Percentiles rank a stretch among this genome's conserved stretches.
These are phyloP conservation scores for Lecanicillium sp. DNA, from an alignment of 2,329 filamentous ascomycete species.

Conservation along the genomic window DNA sequence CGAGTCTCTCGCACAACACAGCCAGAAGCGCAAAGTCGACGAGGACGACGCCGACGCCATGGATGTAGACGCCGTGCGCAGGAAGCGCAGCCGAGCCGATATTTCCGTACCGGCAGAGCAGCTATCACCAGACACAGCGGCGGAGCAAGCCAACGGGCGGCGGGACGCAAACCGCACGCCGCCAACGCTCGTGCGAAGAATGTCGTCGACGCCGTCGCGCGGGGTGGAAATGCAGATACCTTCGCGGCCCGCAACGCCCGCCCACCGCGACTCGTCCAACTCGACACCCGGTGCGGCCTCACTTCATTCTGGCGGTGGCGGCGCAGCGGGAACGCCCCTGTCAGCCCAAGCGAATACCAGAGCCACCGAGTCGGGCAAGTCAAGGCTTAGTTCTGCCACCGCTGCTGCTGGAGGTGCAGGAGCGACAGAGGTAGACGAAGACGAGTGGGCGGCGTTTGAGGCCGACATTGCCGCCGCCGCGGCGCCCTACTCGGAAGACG, in stretches of 20 bases:
- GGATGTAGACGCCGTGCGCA: constrained; percentile 27
- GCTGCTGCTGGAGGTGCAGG: constrained; percentile 4
- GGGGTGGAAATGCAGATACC: constrained; percentile 57
- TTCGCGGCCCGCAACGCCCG: constrained; percentile 55
- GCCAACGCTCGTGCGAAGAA: constrained; percentile 35
- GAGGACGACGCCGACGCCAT: constrained; percentile 26
- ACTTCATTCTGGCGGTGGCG: constrained; percentile 22
- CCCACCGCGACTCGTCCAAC: constrained; percentile 31
- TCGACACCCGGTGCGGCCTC: constrained; percentile 29
- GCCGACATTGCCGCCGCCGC: constrained; percentile 59
- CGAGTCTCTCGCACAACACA: constrained; percentile 9
- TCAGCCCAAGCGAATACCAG: constrained; percentile 17
- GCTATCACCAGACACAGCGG: background rate
- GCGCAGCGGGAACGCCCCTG: constrained; percentile 9
- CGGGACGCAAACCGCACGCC: constrained; percentile 27
- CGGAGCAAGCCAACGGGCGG: constrained; percentile 2
- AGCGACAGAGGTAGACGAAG: constrained; percentile 49
- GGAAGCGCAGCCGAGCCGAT: constrained; percentile 39
- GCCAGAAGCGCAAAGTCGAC: constrained; percentile 26
- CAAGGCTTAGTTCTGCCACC: no score
- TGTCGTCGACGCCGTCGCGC: constrained; percentile 44
- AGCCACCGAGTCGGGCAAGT: constrained; percentile 5
- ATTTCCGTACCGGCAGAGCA: constrained; percentile 12
- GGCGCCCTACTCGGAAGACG: constrained; percentile 33
- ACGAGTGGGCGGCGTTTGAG: constrained; percentile 83